Conservation (phyloP, 2,329 filamentous ascomycete genomes). For the Paecilomyces dactylethromorphus region DNA sequence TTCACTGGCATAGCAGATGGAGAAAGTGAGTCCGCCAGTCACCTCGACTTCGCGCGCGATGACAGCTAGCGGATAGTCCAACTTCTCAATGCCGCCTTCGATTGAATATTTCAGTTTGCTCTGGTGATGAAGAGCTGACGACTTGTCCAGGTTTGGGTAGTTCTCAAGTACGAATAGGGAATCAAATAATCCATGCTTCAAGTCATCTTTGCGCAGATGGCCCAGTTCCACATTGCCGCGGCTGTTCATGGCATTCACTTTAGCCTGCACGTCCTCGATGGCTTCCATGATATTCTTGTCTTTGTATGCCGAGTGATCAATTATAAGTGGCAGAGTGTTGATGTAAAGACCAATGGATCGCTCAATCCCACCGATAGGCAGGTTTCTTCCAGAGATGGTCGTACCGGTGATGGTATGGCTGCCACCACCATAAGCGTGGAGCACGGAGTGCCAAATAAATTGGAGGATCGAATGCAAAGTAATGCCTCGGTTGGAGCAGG, state of each 20-base stretch:
- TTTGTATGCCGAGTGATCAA: background rate
- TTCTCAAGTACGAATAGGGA: conserved; percentile 1
- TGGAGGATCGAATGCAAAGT: background rate
- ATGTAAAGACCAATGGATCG: background rate
- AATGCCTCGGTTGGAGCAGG: background rate
- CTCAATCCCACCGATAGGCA: background rate
- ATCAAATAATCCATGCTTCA: conserved; percentile 1
- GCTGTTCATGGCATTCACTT: background rate
- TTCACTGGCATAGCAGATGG: background rate
- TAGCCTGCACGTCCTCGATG: background rate
- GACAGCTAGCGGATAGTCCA: background rate
- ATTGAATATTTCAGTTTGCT: background rate
- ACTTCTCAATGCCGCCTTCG: background rate
- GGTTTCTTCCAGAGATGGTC: background rate
- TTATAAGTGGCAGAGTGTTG: background rate
- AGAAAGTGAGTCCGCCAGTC: background rate
- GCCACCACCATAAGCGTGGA: background rate
- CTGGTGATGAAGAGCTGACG: background rate
- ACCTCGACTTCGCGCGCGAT: background rate
- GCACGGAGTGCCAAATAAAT: background rate
- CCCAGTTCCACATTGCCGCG: conserved; percentile 1
- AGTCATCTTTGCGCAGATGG: background rate
- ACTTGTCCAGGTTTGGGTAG: conserved; percentile 1
- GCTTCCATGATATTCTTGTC: background rate
- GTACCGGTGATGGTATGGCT: background rate